Evolutionary conservation across 306 rosid genomes (phyloP).

Genomic region (Trifolium subterraneum): DNA sequence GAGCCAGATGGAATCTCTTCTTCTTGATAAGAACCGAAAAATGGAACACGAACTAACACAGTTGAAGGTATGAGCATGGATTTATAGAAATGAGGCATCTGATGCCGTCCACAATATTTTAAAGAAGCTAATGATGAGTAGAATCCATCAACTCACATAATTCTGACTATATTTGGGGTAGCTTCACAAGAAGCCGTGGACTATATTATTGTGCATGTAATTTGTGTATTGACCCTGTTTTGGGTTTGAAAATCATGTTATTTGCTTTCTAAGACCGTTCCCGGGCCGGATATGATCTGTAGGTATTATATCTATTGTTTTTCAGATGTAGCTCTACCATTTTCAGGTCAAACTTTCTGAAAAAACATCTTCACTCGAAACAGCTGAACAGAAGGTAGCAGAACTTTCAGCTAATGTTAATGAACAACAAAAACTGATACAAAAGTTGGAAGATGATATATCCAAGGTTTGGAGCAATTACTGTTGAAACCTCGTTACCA

Average conservation of each 20-base stretch:
- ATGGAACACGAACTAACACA: constrained; percentile 97
- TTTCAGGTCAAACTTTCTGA: constrained; percentile 83
- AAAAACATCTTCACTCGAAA: constrained; percentile 71
- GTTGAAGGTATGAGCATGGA: constrained; percentile 65
- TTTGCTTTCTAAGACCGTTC: neutral
- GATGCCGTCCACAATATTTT: neutral
- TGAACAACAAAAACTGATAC: constrained; percentile 85
- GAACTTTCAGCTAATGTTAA: constrained; percentile 70
- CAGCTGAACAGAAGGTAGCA: constrained; percentile 71
- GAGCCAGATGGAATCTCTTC: constrained; percentile 99
- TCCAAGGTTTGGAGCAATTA: constrained; percentile 64
- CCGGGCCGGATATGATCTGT: neutral
- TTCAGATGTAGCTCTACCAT: constrained; percentile 37
- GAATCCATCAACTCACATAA: constrained; percentile 21
- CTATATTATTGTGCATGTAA: neutral
- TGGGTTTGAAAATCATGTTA: constrained; percentile 14
- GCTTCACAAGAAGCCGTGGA: constrained; percentile 24
- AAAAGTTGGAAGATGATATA: constrained; percentile 97
- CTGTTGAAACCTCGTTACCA: constrained; percentile 18
- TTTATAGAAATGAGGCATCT: constrained; percentile 26
- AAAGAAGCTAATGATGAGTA: neutral
- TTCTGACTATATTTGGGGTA: constrained; percentile 21
- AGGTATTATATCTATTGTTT: constrained; percentile 35
- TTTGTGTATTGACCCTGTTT: constrained; percentile 31
- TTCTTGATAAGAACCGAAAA: constrained; percentile 97